phyloP scores from a whole-genome alignment of 495 filamentous ascomycete genomes.

The Penicillium daleae region DNA sequence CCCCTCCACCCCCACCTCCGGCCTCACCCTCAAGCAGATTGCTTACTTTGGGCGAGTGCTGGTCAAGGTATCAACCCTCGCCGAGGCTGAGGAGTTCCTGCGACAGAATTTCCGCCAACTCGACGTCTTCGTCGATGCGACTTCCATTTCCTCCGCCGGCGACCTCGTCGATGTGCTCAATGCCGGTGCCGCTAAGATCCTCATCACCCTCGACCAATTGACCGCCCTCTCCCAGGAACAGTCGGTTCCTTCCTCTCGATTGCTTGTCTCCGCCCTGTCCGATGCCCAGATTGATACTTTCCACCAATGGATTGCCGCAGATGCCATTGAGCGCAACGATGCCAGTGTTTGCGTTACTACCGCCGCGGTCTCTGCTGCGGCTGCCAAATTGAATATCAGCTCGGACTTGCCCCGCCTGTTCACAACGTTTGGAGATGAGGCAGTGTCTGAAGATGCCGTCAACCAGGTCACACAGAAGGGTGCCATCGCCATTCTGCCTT shows the following conservation, averaged over 20 bases:
- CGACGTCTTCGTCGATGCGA: conserved; percentile 76
- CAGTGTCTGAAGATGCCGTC: conserved; percentile 47
- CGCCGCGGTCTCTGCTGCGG: conserved; percentile 54
- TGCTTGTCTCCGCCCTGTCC: conserved; percentile 53
- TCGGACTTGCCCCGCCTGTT: conserved; percentile 44
- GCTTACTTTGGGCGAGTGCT: conserved; percentile 79
- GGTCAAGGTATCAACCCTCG: conserved; percentile 62
- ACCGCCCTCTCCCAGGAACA: conserved; percentile 54
- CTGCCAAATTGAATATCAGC: conserved; percentile 44
- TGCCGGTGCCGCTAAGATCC: conserved; percentile 83
- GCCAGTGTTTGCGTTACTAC: conserved; percentile 55
- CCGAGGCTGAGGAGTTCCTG: conserved; percentile 70
- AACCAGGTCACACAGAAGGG: conserved; percentile 59
- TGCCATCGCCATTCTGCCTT: conserved; percentile 79
- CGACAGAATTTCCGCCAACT: conserved; percentile 67
- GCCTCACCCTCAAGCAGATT: conserved; percentile 69
- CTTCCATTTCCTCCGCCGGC: conserved; percentile 63
- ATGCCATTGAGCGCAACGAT: conserved; percentile 52
- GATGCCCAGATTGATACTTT: conserved; percentile 41
- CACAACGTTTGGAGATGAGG: conserved; percentile 35
- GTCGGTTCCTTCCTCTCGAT: conserved; percentile 58
- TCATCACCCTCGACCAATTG: conserved; percentile 73
- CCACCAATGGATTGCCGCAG: conserved; percentile 45
- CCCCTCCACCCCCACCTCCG: conserved; percentile 47
- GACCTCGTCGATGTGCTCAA: conserved; percentile 83